Evolutionary conservation across 2,329 filamentous ascomycete genomes (phyloP).

Genomic region (Fusarium sambucinum): DNA sequence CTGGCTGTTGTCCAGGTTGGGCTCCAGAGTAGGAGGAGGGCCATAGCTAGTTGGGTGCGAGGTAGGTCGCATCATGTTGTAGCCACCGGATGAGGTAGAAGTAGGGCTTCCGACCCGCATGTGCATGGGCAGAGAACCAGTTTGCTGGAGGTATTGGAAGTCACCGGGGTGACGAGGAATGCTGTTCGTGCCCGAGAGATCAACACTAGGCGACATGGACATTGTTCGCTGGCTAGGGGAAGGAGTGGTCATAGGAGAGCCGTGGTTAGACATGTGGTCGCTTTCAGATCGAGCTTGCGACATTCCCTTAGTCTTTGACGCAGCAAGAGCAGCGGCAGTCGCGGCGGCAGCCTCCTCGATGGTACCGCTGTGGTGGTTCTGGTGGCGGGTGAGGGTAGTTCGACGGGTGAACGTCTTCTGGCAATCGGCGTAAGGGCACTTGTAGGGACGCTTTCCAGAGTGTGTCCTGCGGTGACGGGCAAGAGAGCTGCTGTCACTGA

Average conservation of each 20-base stretch:
- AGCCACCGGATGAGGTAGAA: conserved; percentile 72
- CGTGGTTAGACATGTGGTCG: conserved; percentile 77
- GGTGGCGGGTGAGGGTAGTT: conserved; percentile 93
- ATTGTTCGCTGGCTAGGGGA: conserved; percentile 83
- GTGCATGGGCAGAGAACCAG: conserved; percentile 83
- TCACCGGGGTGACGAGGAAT: conserved; percentile 75
- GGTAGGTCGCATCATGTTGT: conserved; percentile 74
- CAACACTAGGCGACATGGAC: conserved; percentile 83
- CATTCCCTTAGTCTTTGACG: conserved; percentile 57
- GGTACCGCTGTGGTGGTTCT: conserved; percentile 95
- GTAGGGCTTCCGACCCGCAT: conserved; percentile 80
- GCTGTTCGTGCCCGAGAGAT: conserved; percentile 75
- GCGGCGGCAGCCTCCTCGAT: conserved; percentile 93
- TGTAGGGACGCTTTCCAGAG: conserved; percentile 94
- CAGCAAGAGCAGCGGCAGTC: conserved; percentile 85
- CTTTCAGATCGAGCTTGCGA: conserved; percentile 73
- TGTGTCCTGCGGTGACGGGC: conserved; percentile 95
- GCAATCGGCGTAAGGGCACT: conserved; percentile 96
- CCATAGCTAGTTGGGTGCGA: conserved; percentile 87
- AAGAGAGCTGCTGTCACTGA: conserved; percentile 94
- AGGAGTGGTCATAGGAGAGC: conserved; percentile 81
- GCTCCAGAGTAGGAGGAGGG: conserved; percentile 87
- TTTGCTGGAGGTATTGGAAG: conserved; percentile 78
- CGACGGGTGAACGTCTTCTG: conserved; percentile 98
- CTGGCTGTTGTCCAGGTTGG: conserved; percentile 82